Base-by-base conservation (phyloP, 768 basidiomycete species). In the Ramaria sp. region DNA sequence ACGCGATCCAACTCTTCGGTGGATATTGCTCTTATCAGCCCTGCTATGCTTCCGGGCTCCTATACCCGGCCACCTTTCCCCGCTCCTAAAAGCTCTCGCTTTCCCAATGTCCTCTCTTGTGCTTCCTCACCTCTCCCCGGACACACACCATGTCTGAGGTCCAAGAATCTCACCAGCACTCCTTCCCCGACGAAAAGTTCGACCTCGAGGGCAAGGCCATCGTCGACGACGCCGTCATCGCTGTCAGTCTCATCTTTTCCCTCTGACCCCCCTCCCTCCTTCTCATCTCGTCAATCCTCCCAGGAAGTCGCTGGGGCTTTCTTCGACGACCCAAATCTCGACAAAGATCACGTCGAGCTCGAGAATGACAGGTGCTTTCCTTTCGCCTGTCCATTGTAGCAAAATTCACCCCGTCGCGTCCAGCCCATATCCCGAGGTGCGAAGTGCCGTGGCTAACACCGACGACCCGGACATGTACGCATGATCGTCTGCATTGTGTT, bases 341-440 rank as follows among this genome's bases (percentile, higher is more conserved):
- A 78, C 69, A 71, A 71, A 65, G 67, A 73, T 32, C 70, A 65
- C 18, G 72, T 74, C 12, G 62, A 73, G 12, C 61, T 77, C 30
- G 74, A 55, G 27, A 39, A 55, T 36, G 53, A 55, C 18, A 55
- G 51, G 73, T 73, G 58, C 47, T 60, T 34, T 32, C 13, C 20
- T 52, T 15, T 13, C 24, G 22, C 22, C 28, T 41, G 22, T 30
- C 5, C 32, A 62, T 3, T 3, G 18, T 22, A 59, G 61, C 7
- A 59, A 61, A 30, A 5, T 28, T 24, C 13, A 30, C 37, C 13
- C 52, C 52, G 37, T 16, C 47, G n/a, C n/a, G 52, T 20, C 41
- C 55, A 48, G 78, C 1, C 81, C 83, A 5, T 85, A 85, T 61
- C 79, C 81, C n/a, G 83, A 85, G 60, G 83, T 84, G 24, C 76